Evolutionary conservation across 805 yeast species (phyloP).

Genomic region (Metschnikowia peoriensis): DNA sequence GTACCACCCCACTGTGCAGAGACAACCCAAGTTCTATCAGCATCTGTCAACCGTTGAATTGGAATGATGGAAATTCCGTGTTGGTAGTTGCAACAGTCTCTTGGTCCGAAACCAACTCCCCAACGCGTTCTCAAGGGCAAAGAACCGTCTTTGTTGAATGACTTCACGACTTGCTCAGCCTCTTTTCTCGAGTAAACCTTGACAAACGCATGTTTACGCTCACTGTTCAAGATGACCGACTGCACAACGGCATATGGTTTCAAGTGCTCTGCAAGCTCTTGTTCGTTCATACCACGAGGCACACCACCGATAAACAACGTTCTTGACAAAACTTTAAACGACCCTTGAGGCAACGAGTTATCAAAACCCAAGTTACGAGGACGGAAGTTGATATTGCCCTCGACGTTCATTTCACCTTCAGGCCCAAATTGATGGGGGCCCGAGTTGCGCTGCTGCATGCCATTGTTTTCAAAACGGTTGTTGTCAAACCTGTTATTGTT

Average conservation of each 20-base stretch:
- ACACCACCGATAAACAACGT: slow-evolving; percentile 95
- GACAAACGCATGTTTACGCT: slow-evolving; percentile 93
- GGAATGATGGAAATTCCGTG: slow-evolving; percentile 89
- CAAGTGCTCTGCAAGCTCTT: slow-evolving; percentile 63
- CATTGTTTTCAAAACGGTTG: background rate
- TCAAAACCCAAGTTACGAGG: slow-evolving; percentile 73
- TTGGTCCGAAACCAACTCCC: slow-evolving; percentile 99
- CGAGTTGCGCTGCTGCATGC: slow-evolving; percentile 4
- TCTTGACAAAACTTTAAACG: slow-evolving; percentile 80
- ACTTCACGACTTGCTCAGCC: slow-evolving; percentile 77
- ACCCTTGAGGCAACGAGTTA: slow-evolving; percentile 68
- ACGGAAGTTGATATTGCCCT: slow-evolving; percentile 74
- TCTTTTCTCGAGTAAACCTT: slow-evolving; percentile 89
- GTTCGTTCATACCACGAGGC: slow-evolving; percentile 76
- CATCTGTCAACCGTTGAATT: slow-evolving; percentile 83
- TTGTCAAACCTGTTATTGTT: too few relatives aligned
- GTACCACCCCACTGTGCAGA: slow-evolving; percentile 97
- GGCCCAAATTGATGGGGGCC: slow-evolving; percentile 18
- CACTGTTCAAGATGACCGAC: slow-evolving; percentile 80
- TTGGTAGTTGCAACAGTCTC: slow-evolving; percentile 96
- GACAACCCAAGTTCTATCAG: slow-evolving; percentile 86
- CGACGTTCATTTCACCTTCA: slow-evolving; percentile 63
- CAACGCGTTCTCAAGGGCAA: slow-evolving; percentile 81
- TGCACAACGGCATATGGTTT: slow-evolving; percentile 91
- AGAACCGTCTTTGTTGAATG: slow-evolving; percentile 67